Percentiles rank a stretch among this genome's conserved stretches.
Conservation (phyloP, 2,329 filamentous ascomycete genomes). For the Xylaria digitata region DNA sequence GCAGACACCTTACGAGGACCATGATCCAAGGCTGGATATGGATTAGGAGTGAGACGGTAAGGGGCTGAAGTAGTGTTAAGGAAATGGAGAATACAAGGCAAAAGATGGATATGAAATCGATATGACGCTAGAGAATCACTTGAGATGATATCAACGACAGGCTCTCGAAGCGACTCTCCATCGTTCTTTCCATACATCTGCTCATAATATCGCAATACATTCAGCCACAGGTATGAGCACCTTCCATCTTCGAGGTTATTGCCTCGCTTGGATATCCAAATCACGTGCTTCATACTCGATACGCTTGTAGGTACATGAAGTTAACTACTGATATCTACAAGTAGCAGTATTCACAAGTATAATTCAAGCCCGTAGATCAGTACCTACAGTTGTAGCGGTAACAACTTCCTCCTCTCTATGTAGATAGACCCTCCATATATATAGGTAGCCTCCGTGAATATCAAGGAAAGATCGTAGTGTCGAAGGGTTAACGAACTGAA, state of each 20-base stretch:
- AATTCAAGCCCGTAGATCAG: not conserved
- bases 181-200: constrained; percentile 19
- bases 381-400: not conserved
- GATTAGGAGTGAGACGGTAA: not conserved
- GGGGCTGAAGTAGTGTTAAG: not conserved
- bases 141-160: not conserved
- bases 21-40: constrained; percentile 24
- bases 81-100: not conserved
- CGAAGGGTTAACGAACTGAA: not conserved
- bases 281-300: not conserved
- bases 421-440: not conserved
- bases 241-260: constrained; percentile 1
- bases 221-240: constrained; percentile 10
- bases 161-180: not conserved
- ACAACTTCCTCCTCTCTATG: not conserved
- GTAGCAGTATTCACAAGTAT: not conserved
- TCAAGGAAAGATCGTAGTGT: not conserved
- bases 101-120: not conserved
- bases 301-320: too few relatives aligned
- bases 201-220: not conserved
- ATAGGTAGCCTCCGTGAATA: not conserved
- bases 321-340: not conserved
- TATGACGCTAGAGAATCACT: not conserved
- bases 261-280: not conserved
- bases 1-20: constrained; percentile 31